phyloP scores from a whole-genome alignment of 306 rosid species.

The Glycyrrhiza uralensis region DNA sequence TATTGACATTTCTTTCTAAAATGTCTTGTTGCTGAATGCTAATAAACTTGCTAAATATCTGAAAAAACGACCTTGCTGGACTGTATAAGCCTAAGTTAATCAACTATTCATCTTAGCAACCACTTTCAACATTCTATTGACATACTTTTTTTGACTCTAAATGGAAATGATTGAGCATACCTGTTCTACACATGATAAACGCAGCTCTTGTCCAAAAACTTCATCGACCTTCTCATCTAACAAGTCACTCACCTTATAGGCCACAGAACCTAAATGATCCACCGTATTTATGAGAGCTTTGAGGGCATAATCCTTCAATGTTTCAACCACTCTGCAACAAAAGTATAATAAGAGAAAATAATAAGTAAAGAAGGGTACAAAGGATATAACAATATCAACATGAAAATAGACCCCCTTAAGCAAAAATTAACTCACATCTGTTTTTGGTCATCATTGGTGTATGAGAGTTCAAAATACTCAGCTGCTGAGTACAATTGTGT shows the following conservation, averaged over 20 bases:
- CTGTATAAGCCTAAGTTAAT: too few species aligned
- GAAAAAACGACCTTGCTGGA: too few species aligned
- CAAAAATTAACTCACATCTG: constrained; percentile 64
- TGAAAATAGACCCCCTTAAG: background rate
- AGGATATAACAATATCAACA: background rate
- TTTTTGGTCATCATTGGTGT: constrained; percentile 88
- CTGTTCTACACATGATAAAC: constrained; percentile 92
- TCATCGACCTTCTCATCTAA: constrained; percentile 90
- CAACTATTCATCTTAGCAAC: background rate
- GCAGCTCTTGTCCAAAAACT: constrained; percentile 77
- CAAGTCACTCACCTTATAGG: constrained; percentile 86
- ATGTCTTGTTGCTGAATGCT: too few species aligned
- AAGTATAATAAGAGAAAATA: background rate
- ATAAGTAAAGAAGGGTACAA: background rate
- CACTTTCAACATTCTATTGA: background rate
- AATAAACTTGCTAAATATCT: too few species aligned
- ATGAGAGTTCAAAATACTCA: constrained; percentile 93
- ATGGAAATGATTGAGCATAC: constrained; percentile 32
- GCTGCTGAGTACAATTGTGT: constrained; percentile 92
- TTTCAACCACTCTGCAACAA: constrained; percentile 75
- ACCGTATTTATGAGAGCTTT: constrained; percentile 97
- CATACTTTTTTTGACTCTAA: background rate
- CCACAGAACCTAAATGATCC: constrained; percentile 95
- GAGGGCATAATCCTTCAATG: constrained; percentile 94
- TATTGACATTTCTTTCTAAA: too few species aligned